Evolutionary conservation across 2,329 filamentous ascomycete genomes (phyloP), one percentile per base, ranked within the genome.

Genomic region (Aureobasidium mangrovei): DNA sequence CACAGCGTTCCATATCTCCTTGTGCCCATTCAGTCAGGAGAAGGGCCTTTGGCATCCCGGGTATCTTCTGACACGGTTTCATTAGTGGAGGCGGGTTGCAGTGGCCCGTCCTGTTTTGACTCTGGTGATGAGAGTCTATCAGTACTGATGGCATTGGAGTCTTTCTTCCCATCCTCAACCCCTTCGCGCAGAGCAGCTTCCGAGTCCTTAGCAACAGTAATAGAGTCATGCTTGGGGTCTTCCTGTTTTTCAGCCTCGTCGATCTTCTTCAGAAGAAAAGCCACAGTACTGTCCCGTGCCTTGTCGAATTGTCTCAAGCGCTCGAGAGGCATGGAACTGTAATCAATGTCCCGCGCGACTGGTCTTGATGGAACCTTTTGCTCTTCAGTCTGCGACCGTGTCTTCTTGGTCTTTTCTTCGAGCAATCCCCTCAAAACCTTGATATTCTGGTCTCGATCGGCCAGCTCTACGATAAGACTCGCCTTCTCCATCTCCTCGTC

Each of bases 281-380:
- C 66, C 56, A 79, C 71, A 0, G 75, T 79, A 6, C 74, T 74
- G 65, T 80, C 77, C 44, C 76, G 67, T 24, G 76, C 77, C 58
- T 74, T 77, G 44, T 76, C 74, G 29, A 76, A 60, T 43, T 66
- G 69, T 47, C 60, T 63, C 41, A 77, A 59, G 2, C 67, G 65
- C 39, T 71, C 68, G 35, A 75, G 55, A 1, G 64, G 58, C 71
- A 77, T 70, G 18, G 51, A 59, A 4, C 59, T 60, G 60, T 79
- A 80, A 12, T 74, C 68, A 12, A 67, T 60, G 12, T 31, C 49
- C 10, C 31, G 39, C 27, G 38, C 26, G 18, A 59, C 52, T 42
- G 60, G 65, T 29, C 65, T 65, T 42, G 56, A 61, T 12, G 32
- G 29, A 36, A 31, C 38, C 9, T 24, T 42, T n/a, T 47, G 43